Percentiles rank a stretch among this genome's conserved stretches.
Conservation (phyloP, 192 early-diverging fungal genomes). For the Spizellomyces punctatus region DNA sequence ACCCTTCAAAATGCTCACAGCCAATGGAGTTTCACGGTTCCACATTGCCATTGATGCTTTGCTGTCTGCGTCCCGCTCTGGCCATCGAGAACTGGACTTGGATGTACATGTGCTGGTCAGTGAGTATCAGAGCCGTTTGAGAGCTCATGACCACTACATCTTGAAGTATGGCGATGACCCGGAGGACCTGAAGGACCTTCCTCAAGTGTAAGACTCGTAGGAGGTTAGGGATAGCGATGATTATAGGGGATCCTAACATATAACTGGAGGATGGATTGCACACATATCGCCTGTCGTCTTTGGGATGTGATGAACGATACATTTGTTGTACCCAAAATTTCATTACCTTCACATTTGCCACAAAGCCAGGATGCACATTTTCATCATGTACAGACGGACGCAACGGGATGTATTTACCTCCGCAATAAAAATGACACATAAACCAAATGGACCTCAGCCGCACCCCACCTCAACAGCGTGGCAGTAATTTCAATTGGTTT, state of each 20-base stretch:
- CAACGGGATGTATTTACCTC: background rate
- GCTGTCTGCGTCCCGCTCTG: background rate
- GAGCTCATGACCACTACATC: conserved; percentile 42
- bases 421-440: background rate
- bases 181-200: conserved; percentile 22
- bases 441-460: conserved; percentile 2
- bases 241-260: too few relatives aligned
- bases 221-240: too few relatives aligned
- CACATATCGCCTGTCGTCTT: too few relatives aligned
- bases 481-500: background rate
- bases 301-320: too few relatives aligned
- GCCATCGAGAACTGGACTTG: conserved; percentile 16
- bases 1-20: conserved; percentile 47
- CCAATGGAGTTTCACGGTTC: conserved; percentile 38
- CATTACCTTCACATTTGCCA: too few relatives aligned
- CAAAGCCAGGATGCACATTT: too few relatives aligned
- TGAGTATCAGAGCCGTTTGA: conserved; percentile 28
- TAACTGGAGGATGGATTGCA: too few relatives aligned
- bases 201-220: background rate
- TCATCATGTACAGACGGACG: conserved; percentile 2
- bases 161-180: conserved; percentile 41
- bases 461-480: background rate
- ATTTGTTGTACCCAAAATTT: too few relatives aligned
- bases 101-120: conserved; percentile 33
- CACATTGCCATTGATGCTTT: conserved; percentile 44